Percentiles rank a stretch among this genome's conserved stretches.
Conservation (phyloP, 441 rosid species). For the Hura crepitans region DNA sequence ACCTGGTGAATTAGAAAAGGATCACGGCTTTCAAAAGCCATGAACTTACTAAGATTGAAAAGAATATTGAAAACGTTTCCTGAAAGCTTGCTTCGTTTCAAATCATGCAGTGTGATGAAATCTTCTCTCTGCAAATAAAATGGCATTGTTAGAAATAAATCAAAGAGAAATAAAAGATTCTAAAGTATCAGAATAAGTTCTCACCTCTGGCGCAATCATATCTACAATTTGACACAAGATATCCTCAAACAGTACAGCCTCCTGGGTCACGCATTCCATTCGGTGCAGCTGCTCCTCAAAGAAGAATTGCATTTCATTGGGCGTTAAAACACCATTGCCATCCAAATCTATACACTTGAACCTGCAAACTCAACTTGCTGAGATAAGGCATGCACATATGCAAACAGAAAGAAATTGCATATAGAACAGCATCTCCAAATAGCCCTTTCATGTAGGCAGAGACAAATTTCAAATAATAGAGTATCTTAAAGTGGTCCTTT, state of each 20-base stretch:
- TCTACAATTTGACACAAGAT: constrained; percentile 89
- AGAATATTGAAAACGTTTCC: constrained; percentile 92
- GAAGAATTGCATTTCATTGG: constrained; percentile 87
- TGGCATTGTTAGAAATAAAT: not conserved
- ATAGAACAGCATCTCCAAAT: not conserved
- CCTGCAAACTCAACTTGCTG: constrained; percentile 41
- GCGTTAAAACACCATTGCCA: constrained; percentile 74
- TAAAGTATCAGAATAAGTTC: constrained; percentile 1
- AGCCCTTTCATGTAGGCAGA: not conserved
- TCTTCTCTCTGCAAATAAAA: constrained; percentile 53
- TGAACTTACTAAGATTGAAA: constrained; percentile 88
- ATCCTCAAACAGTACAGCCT: constrained; percentile 91
- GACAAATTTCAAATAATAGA: constrained; percentile 6
- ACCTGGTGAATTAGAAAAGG: constrained; percentile 97
- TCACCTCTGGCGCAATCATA: constrained; percentile 82
- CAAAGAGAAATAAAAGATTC: constrained; percentile 1
- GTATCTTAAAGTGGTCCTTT: not conserved
- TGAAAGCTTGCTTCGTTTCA: constrained; percentile 76
- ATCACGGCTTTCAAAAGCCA: constrained; percentile 94
- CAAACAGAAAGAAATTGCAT: constrained; percentile 7
- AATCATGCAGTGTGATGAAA: constrained; percentile 54
- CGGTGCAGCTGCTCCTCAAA: constrained; percentile 96
- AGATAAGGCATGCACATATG: not conserved
- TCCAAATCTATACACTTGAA: constrained; percentile 96
- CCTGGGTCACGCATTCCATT: constrained; percentile 98